phyloP scores from a whole-genome alignment of 371 early-diverging fungal species.

The Lichtheimia hyalospora region DNA sequence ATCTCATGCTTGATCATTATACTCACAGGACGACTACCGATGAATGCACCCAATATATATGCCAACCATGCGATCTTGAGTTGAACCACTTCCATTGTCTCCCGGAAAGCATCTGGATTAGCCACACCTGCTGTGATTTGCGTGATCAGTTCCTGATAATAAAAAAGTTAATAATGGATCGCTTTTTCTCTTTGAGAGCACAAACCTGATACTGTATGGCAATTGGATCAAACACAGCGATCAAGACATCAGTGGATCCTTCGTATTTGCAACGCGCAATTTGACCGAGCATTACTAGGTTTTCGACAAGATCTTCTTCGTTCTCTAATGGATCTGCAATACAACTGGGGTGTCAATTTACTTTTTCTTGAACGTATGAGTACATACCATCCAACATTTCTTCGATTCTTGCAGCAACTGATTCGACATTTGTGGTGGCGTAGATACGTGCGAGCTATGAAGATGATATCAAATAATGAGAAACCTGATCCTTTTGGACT shows the following conservation, averaged over 20 bases:
- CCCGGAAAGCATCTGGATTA: constrained; percentile 31
- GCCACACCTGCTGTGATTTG: constrained; percentile 10
- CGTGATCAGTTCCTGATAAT: too few relatives aligned
- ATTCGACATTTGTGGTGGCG: constrained; percentile 53
- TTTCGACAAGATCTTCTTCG: constrained; percentile 67
- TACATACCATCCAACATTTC: constrained; percentile 63
- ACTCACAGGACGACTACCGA: constrained; percentile 63
- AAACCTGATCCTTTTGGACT: not conserved
- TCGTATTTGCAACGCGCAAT: constrained; percentile 77
- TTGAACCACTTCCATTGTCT: constrained; percentile 55
- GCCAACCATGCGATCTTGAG: constrained; percentile 80
- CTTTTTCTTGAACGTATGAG: not conserved
- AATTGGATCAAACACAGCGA: constrained; percentile 64
- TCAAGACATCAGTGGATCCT: constrained; percentile 56
- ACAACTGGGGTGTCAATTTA: not conserved
- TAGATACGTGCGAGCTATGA: constrained; percentile 47
- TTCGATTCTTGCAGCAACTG: constrained; percentile 57
- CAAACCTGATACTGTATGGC: constrained; percentile 64
- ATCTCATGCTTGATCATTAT: not conserved
- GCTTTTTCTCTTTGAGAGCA: too few relatives aligned
- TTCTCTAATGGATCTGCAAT: constrained; percentile 70
- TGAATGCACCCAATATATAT: constrained; percentile 71
- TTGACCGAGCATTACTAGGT: constrained; percentile 70
- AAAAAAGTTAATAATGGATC: too few relatives aligned
- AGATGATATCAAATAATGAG: constrained; percentile 1